Evolutionary conservation across 202 grass and related monocot species (phyloP).

Genomic region (Hordeum pubiflorum): DNA sequence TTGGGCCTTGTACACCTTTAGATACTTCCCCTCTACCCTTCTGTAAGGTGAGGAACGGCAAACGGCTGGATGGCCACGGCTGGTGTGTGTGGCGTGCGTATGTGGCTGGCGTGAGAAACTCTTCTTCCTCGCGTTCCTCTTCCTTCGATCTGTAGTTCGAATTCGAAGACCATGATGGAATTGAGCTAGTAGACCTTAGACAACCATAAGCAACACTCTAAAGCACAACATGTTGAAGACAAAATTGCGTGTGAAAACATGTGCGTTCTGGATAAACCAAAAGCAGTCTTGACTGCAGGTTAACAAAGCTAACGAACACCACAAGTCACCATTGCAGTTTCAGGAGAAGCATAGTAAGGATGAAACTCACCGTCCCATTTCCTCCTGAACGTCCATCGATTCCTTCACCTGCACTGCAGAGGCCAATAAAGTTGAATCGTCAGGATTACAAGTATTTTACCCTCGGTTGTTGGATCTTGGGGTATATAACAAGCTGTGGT

Average conservation of each 20-base stretch:
- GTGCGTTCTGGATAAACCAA: neutral
- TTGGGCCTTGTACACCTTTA: too few relatives aligned
- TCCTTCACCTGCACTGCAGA: conserved; percentile 33
- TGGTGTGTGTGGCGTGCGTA: too few relatives aligned
- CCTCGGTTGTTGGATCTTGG: conserved; percentile 47
- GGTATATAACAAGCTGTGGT: conserved; percentile 30
- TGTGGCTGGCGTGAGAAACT: too few relatives aligned
- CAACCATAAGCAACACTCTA: neutral
- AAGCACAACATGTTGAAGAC: neutral
- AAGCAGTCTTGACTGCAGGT: neutral
- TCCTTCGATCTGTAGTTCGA: too few relatives aligned
- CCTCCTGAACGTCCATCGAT: conserved; percentile 10
- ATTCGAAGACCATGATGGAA: too few relatives aligned
- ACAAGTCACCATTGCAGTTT: neutral
- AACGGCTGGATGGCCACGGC: too few relatives aligned
- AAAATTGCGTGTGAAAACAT: neutral
- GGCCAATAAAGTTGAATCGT: neutral
- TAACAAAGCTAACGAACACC: neutral
- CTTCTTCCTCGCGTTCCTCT: too few relatives aligned
- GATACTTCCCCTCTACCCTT: too few relatives aligned
- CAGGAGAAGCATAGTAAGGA: neutral
- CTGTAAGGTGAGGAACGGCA: too few relatives aligned
- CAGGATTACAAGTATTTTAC: conserved; percentile 14
- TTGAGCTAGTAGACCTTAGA: too few relatives aligned
- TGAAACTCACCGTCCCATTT: conserved; percentile 16